Evolutionary conservation across 495 filamentous ascomycete genomes (phyloP).

Genomic region (Neurospora discreta): DNA sequence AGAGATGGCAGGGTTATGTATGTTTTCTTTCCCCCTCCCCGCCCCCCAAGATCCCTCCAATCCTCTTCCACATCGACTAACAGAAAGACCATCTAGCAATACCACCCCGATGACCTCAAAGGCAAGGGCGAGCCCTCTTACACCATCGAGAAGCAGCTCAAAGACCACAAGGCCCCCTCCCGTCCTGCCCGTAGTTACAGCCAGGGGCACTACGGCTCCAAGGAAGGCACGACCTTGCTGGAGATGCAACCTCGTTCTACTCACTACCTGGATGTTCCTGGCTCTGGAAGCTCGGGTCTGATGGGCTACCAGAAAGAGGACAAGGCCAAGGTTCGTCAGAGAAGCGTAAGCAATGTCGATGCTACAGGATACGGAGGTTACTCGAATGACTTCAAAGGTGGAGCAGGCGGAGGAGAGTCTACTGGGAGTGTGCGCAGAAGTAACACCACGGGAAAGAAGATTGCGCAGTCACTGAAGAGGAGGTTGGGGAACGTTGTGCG

Average conservation of each 20-base stretch:
- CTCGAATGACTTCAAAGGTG: not conserved
- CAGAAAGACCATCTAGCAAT: slow-evolving; percentile 37
- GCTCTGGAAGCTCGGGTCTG: not conserved
- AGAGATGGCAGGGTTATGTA: slow-evolving; percentile 57
- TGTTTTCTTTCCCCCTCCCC: slow-evolving; percentile 8
- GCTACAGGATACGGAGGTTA: not conserved
- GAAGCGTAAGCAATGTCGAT: slow-evolving; percentile 21
- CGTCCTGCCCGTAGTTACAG: not conserved
- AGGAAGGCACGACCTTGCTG: not conserved
- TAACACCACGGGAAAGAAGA: slow-evolving; percentile 26
- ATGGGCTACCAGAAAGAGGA: not conserved
- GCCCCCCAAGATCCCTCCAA: not conserved
- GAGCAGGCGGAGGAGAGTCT: not conserved
- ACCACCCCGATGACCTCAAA: slow-evolving; percentile 60
- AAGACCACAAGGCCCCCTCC: slow-evolving; percentile 25
- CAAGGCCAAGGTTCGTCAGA: slow-evolving; percentile 12
- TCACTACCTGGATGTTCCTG: not conserved
- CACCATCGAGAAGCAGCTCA: slow-evolving; percentile 53
- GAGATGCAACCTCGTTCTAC: slow-evolving; percentile 30
- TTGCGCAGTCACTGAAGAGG: slow-evolving; percentile 34
- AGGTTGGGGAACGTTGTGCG: slow-evolving; percentile 35
- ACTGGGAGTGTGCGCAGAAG: slow-evolving; percentile 12
- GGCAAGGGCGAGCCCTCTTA: slow-evolving; percentile 72
- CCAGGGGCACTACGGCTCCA: slow-evolving; percentile 8
- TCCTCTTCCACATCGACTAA: slow-evolving; percentile 1